Percentiles rank a stretch among this genome's conserved stretches.
Conservation (phyloP, 2,329 filamentous ascomycete species). For the Penicillium psychrosexuale region DNA sequence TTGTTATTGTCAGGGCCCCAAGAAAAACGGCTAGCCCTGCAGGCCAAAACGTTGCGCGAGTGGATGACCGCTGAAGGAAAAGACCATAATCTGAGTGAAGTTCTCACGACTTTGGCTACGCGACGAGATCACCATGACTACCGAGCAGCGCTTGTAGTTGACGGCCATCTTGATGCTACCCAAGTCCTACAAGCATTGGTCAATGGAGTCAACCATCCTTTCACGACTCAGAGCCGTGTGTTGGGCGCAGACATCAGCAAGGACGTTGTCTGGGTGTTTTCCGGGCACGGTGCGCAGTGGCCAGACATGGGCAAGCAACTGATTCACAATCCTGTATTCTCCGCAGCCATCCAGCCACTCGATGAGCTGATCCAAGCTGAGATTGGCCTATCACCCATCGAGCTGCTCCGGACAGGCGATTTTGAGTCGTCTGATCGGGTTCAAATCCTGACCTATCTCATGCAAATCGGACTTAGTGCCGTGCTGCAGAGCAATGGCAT, state of each 20-base stretch:
- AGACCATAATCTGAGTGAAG: slow-evolving; percentile 14
- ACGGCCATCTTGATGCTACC: slow-evolving; percentile 19
- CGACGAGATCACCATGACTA: slow-evolving; percentile 36
- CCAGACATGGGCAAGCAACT: slow-evolving; percentile 40
- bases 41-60: slow-evolving; percentile 20
- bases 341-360: slow-evolving; percentile 22
- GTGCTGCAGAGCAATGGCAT: slow-evolving; percentile 33
- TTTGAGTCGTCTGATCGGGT: neutral
- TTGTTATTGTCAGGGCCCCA: slow-evolving; percentile 34
- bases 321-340: slow-evolving; percentile 17
- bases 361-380: slow-evolving; percentile 26
- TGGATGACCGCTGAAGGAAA: slow-evolving; percentile 26
- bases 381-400: neutral
- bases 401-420: neutral
- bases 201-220: neutral
- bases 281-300: slow-evolving; percentile 46
- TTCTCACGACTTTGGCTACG: slow-evolving; percentile 30
- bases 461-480: slow-evolving; percentile 34
- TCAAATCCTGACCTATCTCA: slow-evolving; percentile 24
- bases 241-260: slow-evolving; percentile 21
- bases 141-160: slow-evolving; percentile 27
- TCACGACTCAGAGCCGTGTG: slow-evolving; percentile 5
- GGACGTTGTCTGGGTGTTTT: slow-evolving; percentile 38
- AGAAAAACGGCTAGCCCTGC: slow-evolving; percentile 27
- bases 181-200: slow-evolving; percentile 2